Percentiles rank a stretch among this genome's conserved stretches.
Evolutionary conservation across 306 rosid species (phyloP).

Genomic region (Mucuna pruriens): DNA sequence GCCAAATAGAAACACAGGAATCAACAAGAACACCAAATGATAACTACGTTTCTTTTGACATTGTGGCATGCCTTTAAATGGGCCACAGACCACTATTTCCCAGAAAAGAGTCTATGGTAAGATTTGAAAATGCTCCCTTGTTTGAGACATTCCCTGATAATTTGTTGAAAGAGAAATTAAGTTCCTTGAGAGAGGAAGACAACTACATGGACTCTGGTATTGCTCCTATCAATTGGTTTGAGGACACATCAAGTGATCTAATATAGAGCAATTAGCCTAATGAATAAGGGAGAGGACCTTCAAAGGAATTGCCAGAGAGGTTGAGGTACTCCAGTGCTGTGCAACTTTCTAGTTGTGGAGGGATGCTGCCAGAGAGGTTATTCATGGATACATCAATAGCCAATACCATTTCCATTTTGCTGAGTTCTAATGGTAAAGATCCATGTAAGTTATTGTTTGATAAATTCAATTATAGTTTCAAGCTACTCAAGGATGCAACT

Average conservation of each 20-base stretch:
- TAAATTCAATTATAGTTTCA: conserved; percentile 86
- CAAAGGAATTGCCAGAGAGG: conserved; percentile 67
- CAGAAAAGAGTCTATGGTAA: conserved; percentile 61
- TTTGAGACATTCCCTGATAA: conserved; percentile 65
- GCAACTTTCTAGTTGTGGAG: conserved; percentile 78
- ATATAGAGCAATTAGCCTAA: conserved; percentile 74
- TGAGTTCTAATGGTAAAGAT: conserved; percentile 81
- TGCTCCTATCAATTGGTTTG: conserved; percentile 60
- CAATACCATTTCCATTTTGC: conserved; percentile 93
- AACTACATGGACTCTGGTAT: conserved; percentile 71
- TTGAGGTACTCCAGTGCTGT: conserved; percentile 76
- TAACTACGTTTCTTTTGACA: conserved; percentile 55
- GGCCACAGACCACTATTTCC: too few species aligned
- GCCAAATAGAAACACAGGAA: conserved; percentile 59
- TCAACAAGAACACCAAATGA: conserved; percentile 50
- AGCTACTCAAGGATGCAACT: conserved; percentile 81
- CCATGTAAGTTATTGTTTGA: too few species aligned
- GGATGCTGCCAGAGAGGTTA: conserved; percentile 68
- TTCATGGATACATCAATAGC: conserved; percentile 79
- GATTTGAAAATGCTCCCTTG: conserved; percentile 66
- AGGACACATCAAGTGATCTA: conserved; percentile 66
- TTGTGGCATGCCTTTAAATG: conserved; percentile 61
- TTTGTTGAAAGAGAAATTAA: conserved; percentile 81
- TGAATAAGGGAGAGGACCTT: conserved; percentile 70
- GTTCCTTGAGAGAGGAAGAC: conserved; percentile 58